Percentiles rank a stretch among this genome's conserved stretches.
Conservation (phyloP, 768 basidiomycete species). For the Boletus patriciae region DNA sequence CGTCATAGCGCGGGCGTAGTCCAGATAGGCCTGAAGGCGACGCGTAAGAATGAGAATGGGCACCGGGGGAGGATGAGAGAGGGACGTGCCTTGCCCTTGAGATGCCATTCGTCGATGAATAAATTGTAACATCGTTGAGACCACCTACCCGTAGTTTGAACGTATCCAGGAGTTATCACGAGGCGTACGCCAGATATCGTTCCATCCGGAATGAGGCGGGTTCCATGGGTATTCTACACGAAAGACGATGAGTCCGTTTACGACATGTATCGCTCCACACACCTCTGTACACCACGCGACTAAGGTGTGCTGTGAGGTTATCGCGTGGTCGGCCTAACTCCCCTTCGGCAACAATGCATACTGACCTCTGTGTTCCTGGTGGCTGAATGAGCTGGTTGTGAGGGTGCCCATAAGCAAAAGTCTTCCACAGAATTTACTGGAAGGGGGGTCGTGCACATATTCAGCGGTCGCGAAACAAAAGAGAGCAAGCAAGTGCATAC, state of each 20-base stretch:
- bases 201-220: slow-evolving; percentile 70
- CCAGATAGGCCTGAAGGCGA: slow-evolving; percentile 57
- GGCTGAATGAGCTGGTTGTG: slow-evolving; percentile 46
- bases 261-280: neutral
- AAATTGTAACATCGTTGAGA: slow-evolving; percentile 15
- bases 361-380: slow-evolving; percentile 65
- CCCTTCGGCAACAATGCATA: slow-evolving; percentile 6
- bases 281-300: slow-evolving; percentile 57
- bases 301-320: slow-evolving; percentile 38
- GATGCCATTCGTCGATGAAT: slow-evolving; percentile 71
- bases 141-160: slow-evolving; percentile 61
- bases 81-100: slow-evolving; percentile 70
- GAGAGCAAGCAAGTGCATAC: slow-evolving; percentile 36
- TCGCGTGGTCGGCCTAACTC: slow-evolving; percentile 16
- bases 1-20: slow-evolving; percentile 66
- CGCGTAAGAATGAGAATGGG: slow-evolving; percentile 14
- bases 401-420: slow-evolving; percentile 55
- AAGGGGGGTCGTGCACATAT: neutral
- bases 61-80: slow-evolving; percentile 1
- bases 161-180: slow-evolving; percentile 70
- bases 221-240: slow-evolving; percentile 54
- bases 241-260: neutral
- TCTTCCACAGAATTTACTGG: slow-evolving; percentile 58
- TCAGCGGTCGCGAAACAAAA: neutral
- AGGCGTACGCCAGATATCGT: slow-evolving; percentile 68